Base-by-base conservation (phyloP, 2,329 filamentous ascomycete species). In the Hypoxylon rubiginosum region DNA sequence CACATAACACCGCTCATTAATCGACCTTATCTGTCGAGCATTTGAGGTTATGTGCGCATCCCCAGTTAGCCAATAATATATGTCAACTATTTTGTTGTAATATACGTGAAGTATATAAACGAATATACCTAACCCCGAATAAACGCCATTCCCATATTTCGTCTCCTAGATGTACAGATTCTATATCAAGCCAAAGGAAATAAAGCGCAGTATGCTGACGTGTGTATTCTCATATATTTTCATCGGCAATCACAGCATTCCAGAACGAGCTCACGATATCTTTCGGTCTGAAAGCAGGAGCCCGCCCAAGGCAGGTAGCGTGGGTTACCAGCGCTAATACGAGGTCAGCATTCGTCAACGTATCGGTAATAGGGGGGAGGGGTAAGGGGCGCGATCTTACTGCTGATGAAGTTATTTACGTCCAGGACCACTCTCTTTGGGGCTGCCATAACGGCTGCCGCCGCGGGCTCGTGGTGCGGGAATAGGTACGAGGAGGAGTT, bases 181-280 rank as follows among this genome's bases (percentile, higher is more conserved):
- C 19, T 28, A 30, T 49, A 30, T 30, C 21, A 4, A 7, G 21
- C 46, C 26, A n/a, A 30, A 48, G 2, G 11, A 26, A 4, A 51
- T 36, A 19, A 34, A 17, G 28, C 50, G 26, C 8, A 15, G 17
- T 26, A 24, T 4, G 3, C n/a, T 34, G n/a, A 26, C 15, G n/a
- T 7, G 24, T 36, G 52, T 46, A 21, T 21, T 45, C 48, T 39
- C 34, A 41, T 48, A 54, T 19, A 48, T 17, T 46, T 50, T 43
- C 41, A 26, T 63, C 68, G 3, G 66, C 45, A 50, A 68, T 64
- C 26, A 71, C 68, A n/a, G 75, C 69, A 34, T 69, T 69, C 75
- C 75, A 77, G 34, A 77, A 77, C 2, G 76, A 68, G 2, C 19
- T 41, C 11, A 73, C 70, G 11, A 78, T 70, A 56, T 77, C 74